These are phyloP conservation scores for Fermentozyma sake DNA, from an alignment of 1,139 yeast genomes.

Conservation along the genomic window DNA sequence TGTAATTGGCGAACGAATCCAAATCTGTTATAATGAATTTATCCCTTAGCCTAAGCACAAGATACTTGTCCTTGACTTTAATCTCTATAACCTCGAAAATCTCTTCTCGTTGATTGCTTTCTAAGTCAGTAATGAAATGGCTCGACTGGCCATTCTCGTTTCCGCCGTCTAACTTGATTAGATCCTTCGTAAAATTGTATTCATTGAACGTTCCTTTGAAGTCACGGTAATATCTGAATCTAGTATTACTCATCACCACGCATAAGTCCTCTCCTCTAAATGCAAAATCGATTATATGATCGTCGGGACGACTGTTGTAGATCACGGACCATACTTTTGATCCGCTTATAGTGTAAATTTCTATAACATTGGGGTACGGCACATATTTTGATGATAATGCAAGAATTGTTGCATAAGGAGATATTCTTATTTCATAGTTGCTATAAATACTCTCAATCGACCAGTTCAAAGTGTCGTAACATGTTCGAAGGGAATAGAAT, in stretches of 20 bases:
- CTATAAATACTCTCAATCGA: constrained; percentile 26
- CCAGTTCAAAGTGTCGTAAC: constrained; percentile 40
- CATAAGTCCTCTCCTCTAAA: constrained; percentile 56
- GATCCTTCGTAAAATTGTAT: constrained; percentile 30
- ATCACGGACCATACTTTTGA: constrained; percentile 41
- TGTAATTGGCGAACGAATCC: constrained; percentile 19
- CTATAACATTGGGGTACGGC: constrained; percentile 35
- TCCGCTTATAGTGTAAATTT: constrained; percentile 54
- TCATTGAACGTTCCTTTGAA: constrained; percentile 65
- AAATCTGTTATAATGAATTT: constrained; percentile 27
- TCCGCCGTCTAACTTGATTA: constrained; percentile 27
- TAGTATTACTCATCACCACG: constrained; percentile 54
- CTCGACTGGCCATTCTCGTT: constrained; percentile 1
- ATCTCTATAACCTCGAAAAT: constrained; percentile 22
- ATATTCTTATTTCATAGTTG: constrained; percentile 24
- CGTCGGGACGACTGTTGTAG: constrained; percentile 48
- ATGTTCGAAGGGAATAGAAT: constrained; percentile 48
- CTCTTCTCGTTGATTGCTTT: constrained; percentile 29
- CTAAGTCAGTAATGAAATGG: constrained; percentile 27
- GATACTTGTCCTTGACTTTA: constrained; percentile 22
- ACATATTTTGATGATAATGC: constrained; percentile 35
- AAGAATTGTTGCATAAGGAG: constrained; percentile 29
- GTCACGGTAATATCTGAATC: constrained; percentile 62
- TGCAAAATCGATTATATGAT: constrained; percentile 55
- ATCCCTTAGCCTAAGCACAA: constrained; percentile 28